These are phyloP conservation scores for Fistulinella staudtii DNA, from an alignment of 1,284 basidiomycete genomes.

Conservation along the genomic window DNA sequence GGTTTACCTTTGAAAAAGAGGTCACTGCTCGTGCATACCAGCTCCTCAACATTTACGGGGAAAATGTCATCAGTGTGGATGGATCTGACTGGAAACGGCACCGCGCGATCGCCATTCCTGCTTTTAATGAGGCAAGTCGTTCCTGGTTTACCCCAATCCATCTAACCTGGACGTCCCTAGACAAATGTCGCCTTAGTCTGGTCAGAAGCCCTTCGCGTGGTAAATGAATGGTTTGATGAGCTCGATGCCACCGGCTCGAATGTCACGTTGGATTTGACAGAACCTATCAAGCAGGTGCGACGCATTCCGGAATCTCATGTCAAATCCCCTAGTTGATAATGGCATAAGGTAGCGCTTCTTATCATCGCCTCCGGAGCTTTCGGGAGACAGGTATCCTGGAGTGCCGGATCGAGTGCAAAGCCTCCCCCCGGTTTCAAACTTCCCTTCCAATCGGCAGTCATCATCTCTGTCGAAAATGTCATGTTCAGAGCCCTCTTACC, in stretches of 20 bases:
- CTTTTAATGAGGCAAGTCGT: no score
- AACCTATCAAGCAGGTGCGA: conserved; percentile 30
- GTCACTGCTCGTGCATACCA: conserved; percentile 20
- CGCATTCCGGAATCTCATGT: neutral
- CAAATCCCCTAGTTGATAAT: neutral
- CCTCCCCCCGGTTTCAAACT: no score
- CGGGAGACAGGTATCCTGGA: conserved; percentile 34
- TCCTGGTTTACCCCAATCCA: neutral
- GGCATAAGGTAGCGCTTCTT: conserved; percentile 35
- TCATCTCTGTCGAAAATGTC: no score
- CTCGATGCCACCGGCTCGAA: conserved; percentile 27
- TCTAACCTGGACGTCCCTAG: conserved; percentile 20
- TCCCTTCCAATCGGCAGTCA: no score
- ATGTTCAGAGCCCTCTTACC: conserved; percentile 34
- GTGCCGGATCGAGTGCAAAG: no score
- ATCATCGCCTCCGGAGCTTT: conserved; percentile 42
- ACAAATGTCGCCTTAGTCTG: conserved; percentile 45
- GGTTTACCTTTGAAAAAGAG: conserved; percentile 37
- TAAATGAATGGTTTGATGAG: conserved; percentile 44
- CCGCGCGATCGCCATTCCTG: conserved; percentile 24
- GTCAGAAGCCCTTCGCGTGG: conserved; percentile 38
- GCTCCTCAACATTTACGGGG: conserved; percentile 19
- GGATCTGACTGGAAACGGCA: conserved; percentile 27
- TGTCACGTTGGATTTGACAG: conserved; percentile 28
- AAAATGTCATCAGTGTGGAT: conserved; percentile 19